phyloP scores from a whole-genome alignment of 2,329 filamentous ascomycete genomes.

The Aspergillus phoenicis region DNA sequence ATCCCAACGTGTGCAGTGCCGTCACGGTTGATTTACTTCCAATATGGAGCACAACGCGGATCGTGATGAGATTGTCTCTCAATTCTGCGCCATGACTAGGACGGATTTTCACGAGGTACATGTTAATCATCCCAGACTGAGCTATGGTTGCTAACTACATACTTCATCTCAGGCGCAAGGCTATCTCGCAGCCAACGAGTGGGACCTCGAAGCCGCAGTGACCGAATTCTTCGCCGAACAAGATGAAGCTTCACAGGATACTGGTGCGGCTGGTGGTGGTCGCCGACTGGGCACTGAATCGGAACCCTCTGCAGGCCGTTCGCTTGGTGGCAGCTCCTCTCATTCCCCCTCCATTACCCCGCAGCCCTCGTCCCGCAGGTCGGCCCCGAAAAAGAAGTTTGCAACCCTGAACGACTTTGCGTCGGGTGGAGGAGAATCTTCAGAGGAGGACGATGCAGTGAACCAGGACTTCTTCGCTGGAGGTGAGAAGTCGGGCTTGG shows the following conservation, averaged over 20 bases:
- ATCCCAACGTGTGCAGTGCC: neutral
- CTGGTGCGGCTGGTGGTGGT: conserved; percentile 29
- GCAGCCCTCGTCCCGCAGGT: conserved; percentile 33
- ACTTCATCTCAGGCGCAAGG: conserved; percentile 59
- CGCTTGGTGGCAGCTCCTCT: conserved; percentile 36
- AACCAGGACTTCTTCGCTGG: conserved; percentile 64
- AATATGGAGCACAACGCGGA: conserved; percentile 41
- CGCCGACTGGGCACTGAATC: conserved; percentile 28
- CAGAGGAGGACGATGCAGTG: conserved; percentile 57
- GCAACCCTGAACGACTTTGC: conserved; percentile 51
- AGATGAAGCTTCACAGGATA: conserved; percentile 42
- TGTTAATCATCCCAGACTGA: neutral
- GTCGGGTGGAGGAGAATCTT: conserved; percentile 42
- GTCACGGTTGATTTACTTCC: conserved; percentile 11
- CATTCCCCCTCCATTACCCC: conserved; percentile 35
- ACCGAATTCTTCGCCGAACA: conserved; percentile 62
- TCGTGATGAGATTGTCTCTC: conserved; percentile 49
- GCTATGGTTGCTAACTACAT: conserved; percentile 7
- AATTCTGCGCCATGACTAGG: conserved; percentile 62
- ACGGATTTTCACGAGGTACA: conserved; percentile 53
- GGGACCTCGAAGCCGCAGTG: conserved; percentile 67
- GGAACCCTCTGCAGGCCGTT: conserved; percentile 31
- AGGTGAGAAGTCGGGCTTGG: conserved; percentile 69
- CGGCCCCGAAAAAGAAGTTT: conserved; percentile 48
- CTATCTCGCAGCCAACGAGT: conserved; percentile 66